These are phyloP conservation scores for Cladophialophora yegresii DNA, from an alignment of 2,329 filamentous ascomycete species.

Conservation along the genomic window DNA sequence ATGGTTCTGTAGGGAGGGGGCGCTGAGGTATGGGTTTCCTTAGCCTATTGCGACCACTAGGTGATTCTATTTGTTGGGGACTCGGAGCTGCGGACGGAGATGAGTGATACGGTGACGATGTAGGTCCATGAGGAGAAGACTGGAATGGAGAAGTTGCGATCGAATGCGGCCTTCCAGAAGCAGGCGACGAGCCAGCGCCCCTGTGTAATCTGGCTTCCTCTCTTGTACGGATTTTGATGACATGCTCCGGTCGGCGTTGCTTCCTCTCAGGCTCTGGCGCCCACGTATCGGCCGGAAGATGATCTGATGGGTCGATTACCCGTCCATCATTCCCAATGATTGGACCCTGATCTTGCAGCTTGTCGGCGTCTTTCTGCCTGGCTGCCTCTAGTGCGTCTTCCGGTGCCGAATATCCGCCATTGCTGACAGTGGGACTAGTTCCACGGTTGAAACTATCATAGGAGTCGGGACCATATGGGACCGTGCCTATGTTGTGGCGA, in stretches of 20 bases:
- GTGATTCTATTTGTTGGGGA: conserved; percentile 37
- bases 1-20: conserved; percentile 35
- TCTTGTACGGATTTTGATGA: conserved; percentile 49
- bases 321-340: conserved; percentile 66
- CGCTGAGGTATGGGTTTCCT: conserved; percentile 33
- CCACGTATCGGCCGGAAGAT: conserved; percentile 66
- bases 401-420: conserved; percentile 45
- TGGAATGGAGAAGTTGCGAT: conserved; percentile 39
- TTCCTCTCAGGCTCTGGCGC: conserved; percentile 66
- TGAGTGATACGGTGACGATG: conserved; percentile 33
- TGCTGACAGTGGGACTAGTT: conserved; percentile 40
- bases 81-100: conserved; percentile 33
- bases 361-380: conserved; percentile 43
- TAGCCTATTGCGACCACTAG: conserved; percentile 37
- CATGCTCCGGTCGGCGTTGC: conserved; percentile 51
- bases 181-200: conserved; percentile 32
- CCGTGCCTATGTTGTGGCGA: conserved; percentile 44
- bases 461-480: conserved; percentile 63
- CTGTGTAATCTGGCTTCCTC: conserved; percentile 32
- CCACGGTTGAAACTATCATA: conserved; percentile 62
- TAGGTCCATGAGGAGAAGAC: conserved; percentile 35
- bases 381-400: conserved; percentile 46
- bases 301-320: conserved; percentile 67
- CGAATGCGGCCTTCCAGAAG: conserved; percentile 35
- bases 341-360: conserved; percentile 53